Conservation (phyloP, 1,139 yeast genomes). For the Schizosaccharomyces versatilis region DNA sequence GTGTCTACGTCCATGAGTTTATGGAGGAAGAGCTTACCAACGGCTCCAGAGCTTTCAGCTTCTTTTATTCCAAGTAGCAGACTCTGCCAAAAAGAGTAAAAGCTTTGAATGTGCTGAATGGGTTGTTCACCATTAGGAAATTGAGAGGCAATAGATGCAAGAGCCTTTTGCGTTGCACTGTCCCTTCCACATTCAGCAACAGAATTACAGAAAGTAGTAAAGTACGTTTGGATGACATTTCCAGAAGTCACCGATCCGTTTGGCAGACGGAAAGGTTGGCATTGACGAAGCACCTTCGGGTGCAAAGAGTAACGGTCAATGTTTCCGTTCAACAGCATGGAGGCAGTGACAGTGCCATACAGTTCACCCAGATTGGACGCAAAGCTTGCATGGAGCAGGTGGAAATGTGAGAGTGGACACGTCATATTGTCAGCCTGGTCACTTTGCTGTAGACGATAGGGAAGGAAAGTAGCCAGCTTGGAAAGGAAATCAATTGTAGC, state of each 20-base stretch:
- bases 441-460: background rate
- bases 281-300: background rate
- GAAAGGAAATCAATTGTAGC: background rate
- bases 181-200: background rate
- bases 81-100: slow-evolving; percentile 24
- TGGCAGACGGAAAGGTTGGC: background rate
- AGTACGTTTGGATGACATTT: background rate
- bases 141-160: slow-evolving; percentile 5
- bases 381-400: slow-evolving; percentile 40
- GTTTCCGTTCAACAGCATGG: slow-evolving; percentile 34
- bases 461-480: background rate
- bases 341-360: slow-evolving; percentile 59
- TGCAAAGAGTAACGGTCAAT: slow-evolving; percentile 19
- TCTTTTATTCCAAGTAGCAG: slow-evolving; percentile 17
- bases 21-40: slow-evolving; percentile 21
- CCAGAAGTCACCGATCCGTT: background rate
- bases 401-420: background rate
- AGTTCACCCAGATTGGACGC: slow-evolving; percentile 80
- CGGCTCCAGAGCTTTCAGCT: slow-evolving; percentile 21
- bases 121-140: slow-evolving; percentile 20
- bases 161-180: slow-evolving; percentile 4
- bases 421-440: background rate
- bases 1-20: slow-evolving; percentile 18
- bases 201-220: background rate
- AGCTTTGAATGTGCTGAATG: slow-evolving; percentile 24